Percentiles rank a stretch among this genome's conserved stretches.
phyloP scores from a whole-genome alignment of 768 basidiomycete species.

The Serpula lacrymans region DNA sequence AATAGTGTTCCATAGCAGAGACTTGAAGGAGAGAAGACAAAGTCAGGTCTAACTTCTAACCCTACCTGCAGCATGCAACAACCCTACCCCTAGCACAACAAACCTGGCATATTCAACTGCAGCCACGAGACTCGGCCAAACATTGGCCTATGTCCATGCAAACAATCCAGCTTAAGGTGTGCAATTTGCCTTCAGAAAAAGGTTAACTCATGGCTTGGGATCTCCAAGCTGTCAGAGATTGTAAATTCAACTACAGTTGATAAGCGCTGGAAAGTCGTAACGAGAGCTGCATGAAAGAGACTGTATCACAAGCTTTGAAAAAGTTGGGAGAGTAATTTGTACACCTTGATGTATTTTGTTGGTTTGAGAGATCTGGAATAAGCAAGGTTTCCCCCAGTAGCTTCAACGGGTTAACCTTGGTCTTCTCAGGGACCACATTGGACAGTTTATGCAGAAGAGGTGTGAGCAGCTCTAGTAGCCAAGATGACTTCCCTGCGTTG shows the following conservation, averaged over 20 bases:
- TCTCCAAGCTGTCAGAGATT: conserved; percentile 40
- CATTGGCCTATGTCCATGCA: too few species aligned
- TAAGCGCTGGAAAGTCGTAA: conserved; percentile 56
- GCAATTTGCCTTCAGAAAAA: too few species aligned
- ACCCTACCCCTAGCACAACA: too few species aligned
- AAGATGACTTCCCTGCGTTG: conserved; percentile 62
- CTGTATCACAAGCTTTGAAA: conserved; percentile 71
- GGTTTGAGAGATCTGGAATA: conserved; percentile 50
- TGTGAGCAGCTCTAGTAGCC: conserved; percentile 62
- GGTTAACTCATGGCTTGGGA: too few species aligned
- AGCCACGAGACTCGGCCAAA: too few species aligned
- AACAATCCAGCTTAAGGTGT: too few species aligned
- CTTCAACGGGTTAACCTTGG: conserved; percentile 73
- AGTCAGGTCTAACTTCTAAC: too few species aligned
- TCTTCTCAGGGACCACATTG: conserved; percentile 72
- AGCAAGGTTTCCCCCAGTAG: conserved; percentile 63
- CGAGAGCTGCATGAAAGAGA: conserved; percentile 58
- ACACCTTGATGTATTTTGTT: conserved; percentile 45
- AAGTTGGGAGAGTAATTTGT: conserved; percentile 59
- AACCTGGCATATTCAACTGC: too few species aligned
- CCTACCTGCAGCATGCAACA: too few species aligned
- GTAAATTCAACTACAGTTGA: conserved; percentile 35
- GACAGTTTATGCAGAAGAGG: conserved; percentile 72
- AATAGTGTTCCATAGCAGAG: too few species aligned
- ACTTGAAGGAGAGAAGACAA: too few species aligned